phyloP scores from a whole-genome alignment of 352 stramenopile genomes.

The Phytophthora syringae region DNA sequence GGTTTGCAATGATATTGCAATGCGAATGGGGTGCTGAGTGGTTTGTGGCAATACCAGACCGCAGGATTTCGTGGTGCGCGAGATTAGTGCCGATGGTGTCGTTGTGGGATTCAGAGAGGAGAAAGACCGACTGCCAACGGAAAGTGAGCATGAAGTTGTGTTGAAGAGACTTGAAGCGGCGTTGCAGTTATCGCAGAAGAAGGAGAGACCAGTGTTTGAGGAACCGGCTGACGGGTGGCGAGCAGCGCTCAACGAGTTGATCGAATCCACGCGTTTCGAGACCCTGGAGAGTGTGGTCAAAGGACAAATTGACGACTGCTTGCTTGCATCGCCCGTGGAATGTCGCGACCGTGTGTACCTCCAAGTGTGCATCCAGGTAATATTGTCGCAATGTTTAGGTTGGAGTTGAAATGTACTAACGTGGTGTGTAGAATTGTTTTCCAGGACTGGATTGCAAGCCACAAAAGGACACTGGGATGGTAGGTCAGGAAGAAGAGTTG shows the following conservation, averaged over 20 bases:
- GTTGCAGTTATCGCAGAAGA: constrained; percentile 32
- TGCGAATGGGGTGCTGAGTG: not conserved
- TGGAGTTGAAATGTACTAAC: constrained; percentile 5
- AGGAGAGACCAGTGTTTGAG: constrained; percentile 56
- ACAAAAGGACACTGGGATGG: constrained; percentile 24
- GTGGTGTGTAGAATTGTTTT: constrained; percentile 55
- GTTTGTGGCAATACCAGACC: constrained; percentile 25
- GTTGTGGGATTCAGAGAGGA: constrained; percentile 48
- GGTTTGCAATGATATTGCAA: not conserved
- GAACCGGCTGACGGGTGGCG: constrained; percentile 59
- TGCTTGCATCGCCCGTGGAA: constrained; percentile 47
- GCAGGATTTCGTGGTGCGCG: constrained; percentile 75
- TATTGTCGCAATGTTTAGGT: not conserved
- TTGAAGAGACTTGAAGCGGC: constrained; percentile 39
- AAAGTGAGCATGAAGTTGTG: constrained; percentile 40
- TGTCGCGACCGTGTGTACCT: constrained; percentile 71
- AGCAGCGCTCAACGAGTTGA: constrained; percentile 40
- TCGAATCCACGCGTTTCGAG: constrained; percentile 22
- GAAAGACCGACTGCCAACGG: constrained; percentile 37
- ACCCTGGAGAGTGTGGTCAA: constrained; percentile 34
- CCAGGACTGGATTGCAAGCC: constrained; percentile 73
- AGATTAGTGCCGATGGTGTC: constrained; percentile 53
- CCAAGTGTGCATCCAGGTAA: constrained; percentile 80
- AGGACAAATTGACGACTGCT: constrained; percentile 22
- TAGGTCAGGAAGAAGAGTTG: constrained; percentile 16